phyloP scores from a whole-genome alignment of 2,329 filamentous ascomycete genomes.

The Claviceps fusiformis region DNA sequence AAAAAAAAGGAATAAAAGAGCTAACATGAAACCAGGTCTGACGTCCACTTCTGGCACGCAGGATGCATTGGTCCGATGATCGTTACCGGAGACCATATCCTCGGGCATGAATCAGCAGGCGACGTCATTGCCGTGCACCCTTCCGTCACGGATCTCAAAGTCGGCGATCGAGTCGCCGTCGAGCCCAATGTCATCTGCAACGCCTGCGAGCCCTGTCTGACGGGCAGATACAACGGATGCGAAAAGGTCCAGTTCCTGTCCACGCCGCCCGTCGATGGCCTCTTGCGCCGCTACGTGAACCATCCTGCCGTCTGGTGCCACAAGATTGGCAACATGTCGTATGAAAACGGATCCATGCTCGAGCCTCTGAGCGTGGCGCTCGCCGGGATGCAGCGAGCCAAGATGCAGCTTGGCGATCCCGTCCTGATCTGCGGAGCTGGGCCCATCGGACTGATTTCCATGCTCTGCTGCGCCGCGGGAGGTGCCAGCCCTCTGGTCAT shows the following conservation, averaged over 20 bases:
- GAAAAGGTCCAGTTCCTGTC: conserved; percentile 75
- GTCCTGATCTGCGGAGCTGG: conserved; percentile 86
- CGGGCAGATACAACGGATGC: conserved; percentile 91
- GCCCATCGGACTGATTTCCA: conserved; percentile 80
- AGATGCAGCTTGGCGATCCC: conserved; percentile 70
- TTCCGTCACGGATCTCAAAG: conserved; percentile 62
- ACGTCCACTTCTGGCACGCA: conserved; percentile 95
- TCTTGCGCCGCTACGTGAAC: conserved; percentile 85
- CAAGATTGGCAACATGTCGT: conserved; percentile 87
- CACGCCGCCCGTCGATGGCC: conserved; percentile 76
- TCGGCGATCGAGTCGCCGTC: conserved; percentile 83
- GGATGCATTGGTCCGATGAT: conserved; percentile 96
- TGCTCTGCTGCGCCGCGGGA: conserved; percentile 72
- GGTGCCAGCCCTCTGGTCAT: conserved; percentile 86
- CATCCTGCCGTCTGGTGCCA: conserved; percentile 92
- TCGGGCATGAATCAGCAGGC: conserved; percentile 88
- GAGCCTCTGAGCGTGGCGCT: conserved; percentile 85
- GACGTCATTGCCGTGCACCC: conserved; percentile 70
- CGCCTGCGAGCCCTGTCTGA: conserved; percentile 79
- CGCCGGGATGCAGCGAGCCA: conserved; percentile 73
- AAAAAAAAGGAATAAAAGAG: background rate
- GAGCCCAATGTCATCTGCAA: conserved; percentile 92
- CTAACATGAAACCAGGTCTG: conserved; percentile 45
- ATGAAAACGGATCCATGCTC: conserved; percentile 78
- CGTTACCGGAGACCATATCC: conserved; percentile 74